Evolutionary conservation across 495 filamentous ascomycete species (phyloP).

Genomic region (Talaromyces trachyspermus): DNA sequence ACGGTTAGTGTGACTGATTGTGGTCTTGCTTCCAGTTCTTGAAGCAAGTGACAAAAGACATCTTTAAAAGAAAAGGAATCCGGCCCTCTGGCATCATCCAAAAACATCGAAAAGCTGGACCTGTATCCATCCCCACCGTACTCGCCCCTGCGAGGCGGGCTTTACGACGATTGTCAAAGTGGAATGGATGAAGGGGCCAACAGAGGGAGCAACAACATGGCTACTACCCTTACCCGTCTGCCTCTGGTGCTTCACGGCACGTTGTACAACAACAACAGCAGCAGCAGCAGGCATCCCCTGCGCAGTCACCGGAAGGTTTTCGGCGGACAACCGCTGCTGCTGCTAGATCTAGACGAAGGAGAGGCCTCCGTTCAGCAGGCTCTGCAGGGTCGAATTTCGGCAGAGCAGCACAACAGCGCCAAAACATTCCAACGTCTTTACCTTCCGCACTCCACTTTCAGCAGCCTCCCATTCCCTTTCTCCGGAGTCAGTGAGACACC

Average conservation of each 20-base stretch:
- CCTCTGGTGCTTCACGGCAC: constrained; percentile 18
- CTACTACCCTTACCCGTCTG: constrained; percentile 34
- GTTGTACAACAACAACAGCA: constrained; percentile 10
- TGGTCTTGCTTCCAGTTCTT: too few relatives aligned
- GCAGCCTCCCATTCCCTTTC: not conserved
- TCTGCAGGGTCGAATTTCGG: constrained; percentile 1
- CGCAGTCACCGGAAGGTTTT: constrained; percentile 1
- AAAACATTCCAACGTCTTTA: not conserved
- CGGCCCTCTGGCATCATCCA: too few relatives aligned
- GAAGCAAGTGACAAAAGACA: too few relatives aligned
- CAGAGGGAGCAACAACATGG: constrained; percentile 60
- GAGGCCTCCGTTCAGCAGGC: not conserved
- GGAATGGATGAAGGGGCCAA: constrained; percentile 66
- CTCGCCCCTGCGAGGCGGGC: constrained; percentile 45
- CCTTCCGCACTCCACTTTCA: constrained; percentile 5
- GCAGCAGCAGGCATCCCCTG: constrained; percentile 1
- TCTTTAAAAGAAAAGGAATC: not conserved
- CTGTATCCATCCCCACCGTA: constrained; percentile 49
- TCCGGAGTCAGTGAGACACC: constrained; percentile 3
- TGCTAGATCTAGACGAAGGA: constrained; percentile 2
- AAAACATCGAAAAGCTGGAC: constrained; percentile 47
- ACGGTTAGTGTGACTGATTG: too few relatives aligned
- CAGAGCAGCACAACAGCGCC: not conserved
- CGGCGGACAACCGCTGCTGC: not conserved
- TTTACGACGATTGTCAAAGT: constrained; percentile 35